These are phyloP conservation scores for Citrus trifoliata DNA, from an alignment of 345 rosid genomes.

Conservation along the genomic window DNA sequence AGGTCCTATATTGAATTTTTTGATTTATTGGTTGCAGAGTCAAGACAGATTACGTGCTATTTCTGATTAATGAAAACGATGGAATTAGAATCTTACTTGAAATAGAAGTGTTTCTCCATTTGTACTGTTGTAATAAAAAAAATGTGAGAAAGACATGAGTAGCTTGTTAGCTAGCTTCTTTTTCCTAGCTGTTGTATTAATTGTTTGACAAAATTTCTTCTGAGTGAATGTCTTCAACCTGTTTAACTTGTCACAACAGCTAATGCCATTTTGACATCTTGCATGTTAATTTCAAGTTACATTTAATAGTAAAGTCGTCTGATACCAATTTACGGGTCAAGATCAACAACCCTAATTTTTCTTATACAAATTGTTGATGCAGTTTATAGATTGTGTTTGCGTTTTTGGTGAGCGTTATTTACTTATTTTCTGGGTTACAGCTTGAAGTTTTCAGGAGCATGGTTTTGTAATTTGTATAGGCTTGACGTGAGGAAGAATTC, in stretches of 20 bases:
- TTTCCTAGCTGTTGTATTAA: neutral
- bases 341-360: neutral
- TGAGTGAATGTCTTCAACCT: neutral
- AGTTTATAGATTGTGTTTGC: neutral
- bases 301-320: neutral
- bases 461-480: neutral
- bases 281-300: neutral
- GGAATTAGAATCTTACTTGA: neutral
- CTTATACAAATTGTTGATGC: neutral
- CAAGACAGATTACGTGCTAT: neutral
- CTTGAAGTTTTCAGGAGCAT: neutral
- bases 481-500: neutral
- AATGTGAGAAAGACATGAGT: too few species aligned
- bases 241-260: neutral
- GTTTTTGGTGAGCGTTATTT: neutral
- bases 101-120: neutral
- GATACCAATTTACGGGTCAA: neutral
- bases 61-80: neutral
- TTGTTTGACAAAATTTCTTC: neutral
- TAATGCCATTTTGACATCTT: neutral
- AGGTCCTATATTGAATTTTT: neutral
- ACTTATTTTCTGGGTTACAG: neutral
- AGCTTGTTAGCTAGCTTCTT: neutral
- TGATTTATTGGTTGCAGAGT: neutral
- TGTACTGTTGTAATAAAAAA: neutral